These are phyloP conservation scores for Rhodotorula kratochvilovae DNA, from an alignment of 768 basidiomycete species.

Conservation along the genomic window DNA sequence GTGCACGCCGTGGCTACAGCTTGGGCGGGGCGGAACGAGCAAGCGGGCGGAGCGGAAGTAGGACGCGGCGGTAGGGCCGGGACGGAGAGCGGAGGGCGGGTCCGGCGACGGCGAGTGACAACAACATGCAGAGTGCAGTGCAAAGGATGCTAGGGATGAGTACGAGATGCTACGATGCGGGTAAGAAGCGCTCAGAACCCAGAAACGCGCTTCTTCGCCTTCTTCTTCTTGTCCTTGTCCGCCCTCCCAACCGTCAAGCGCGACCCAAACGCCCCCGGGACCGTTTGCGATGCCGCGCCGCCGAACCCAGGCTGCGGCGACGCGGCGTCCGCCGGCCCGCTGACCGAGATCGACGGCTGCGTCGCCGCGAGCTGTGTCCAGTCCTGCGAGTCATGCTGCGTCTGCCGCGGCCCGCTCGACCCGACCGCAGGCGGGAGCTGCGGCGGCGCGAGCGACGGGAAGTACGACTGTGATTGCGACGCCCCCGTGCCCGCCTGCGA, in stretches of 20 bases:
- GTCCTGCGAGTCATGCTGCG: constrained; percentile 19
- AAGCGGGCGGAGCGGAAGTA: not conserved
- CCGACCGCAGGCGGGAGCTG: not conserved
- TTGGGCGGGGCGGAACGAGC: too few relatives aligned
- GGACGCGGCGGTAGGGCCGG: too few relatives aligned
- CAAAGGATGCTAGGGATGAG: not conserved
- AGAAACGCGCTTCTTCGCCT: constrained; percentile 39
- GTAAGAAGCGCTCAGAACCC: constrained; percentile 34
- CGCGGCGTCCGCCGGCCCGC: not conserved
- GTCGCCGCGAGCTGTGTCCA: constrained; percentile 7
- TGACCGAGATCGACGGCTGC: constrained; percentile 24
- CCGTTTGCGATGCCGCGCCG: constrained; percentile 24
- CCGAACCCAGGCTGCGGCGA: not conserved
- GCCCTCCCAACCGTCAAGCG: not conserved
- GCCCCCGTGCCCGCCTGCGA: not conserved
- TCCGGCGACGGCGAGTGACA: not conserved
- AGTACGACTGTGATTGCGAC: constrained; percentile 13
- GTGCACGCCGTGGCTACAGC: not conserved
- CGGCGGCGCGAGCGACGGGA: constrained; percentile 15
- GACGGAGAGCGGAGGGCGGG: too few relatives aligned
- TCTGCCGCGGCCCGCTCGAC: not conserved
- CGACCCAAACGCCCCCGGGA: constrained; percentile 40
- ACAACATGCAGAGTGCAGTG: not conserved
- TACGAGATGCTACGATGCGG: not conserved
- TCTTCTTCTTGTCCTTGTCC: constrained; percentile 17